Percentiles rank a stretch among this genome's conserved stretches.
Conservation (phyloP, 2,329 filamentous ascomycete species). For the Xylaria multiplex region DNA sequence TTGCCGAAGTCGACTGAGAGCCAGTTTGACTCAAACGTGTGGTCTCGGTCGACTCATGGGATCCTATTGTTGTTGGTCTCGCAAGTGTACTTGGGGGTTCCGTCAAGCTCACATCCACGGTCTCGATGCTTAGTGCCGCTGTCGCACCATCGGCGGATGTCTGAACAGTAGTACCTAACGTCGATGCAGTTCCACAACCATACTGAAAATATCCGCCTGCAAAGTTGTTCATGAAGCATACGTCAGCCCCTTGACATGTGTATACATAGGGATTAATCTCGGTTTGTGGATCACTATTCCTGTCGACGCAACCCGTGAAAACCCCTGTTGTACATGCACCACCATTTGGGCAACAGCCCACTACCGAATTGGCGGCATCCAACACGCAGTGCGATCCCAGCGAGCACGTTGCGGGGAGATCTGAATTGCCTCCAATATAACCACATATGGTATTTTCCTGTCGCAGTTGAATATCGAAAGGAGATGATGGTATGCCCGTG, state of each 20-base stretch:
- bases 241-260: conserved; percentile 61
- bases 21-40: conserved; percentile 38
- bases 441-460: conserved; percentile 67
- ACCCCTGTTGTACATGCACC: conserved; percentile 64
- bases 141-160: conserved; percentile 57
- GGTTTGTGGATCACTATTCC: conserved; percentile 59
- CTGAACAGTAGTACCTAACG: conserved; percentile 60
- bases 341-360: conserved; percentile 67
- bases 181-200: conserved; percentile 64
- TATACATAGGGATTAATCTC: conserved; percentile 66
- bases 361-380: conserved; percentile 59
- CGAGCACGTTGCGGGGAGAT: conserved; percentile 65
- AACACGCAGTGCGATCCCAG: conserved; percentile 68
- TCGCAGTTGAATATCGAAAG: conserved; percentile 53
- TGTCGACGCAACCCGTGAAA: conserved; percentile 67
- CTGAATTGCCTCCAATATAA: conserved; percentile 63
- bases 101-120: conserved; percentile 55
- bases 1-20: conserved; percentile 29
- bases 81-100: conserved; percentile 52
- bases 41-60: conserved; percentile 42
- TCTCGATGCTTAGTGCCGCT: conserved; percentile 51
- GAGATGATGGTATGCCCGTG: conserved; percentile 54
- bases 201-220: conserved; percentile 66
- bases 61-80: conserved; percentile 56
- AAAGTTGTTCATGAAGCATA: conserved; percentile 67